Evolutionary conservation across 148 eudicot species (phyloP).

Genomic region (Chenopodium formosanum): DNA sequence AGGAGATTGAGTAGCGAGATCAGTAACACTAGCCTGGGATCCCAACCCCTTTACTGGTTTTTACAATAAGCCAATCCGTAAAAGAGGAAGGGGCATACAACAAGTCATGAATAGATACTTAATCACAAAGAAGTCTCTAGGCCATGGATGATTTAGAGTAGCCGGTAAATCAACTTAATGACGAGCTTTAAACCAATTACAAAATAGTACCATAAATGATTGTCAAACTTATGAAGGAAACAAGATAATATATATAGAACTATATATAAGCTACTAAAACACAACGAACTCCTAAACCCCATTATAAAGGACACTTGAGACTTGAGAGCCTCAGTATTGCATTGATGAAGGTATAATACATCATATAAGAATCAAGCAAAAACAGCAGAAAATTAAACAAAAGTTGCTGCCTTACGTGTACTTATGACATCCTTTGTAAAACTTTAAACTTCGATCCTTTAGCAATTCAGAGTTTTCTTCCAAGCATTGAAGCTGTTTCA

Average conservation of each 20-base stretch:
- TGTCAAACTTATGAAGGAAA: neutral
- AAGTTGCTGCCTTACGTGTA: constrained; percentile 58
- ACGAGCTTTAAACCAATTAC: neutral
- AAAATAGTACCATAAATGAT: neutral
- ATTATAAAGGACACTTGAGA: neutral
- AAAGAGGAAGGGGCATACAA: no score
- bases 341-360: neutral
- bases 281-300: neutral
- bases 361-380: constrained; percentile 3
- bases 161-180: neutral
- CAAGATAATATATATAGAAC: neutral
- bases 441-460: constrained; percentile 66
- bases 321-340: neutral
- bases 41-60: no score
- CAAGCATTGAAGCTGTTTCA: constrained; percentile 59
- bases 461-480: constrained; percentile 71
- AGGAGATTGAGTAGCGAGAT: no score
- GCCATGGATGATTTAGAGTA: no score
- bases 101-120: no score
- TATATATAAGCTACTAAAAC: no score
- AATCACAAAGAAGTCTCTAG: no score
- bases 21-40: no score
- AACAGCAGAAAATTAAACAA: constrained; percentile 10
- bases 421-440: constrained; percentile 79
- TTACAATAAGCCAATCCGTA: no score